Evolutionary conservation across 1,284 basidiomycete species (phyloP).

Genomic region (Ganoderma lucidum): DNA sequence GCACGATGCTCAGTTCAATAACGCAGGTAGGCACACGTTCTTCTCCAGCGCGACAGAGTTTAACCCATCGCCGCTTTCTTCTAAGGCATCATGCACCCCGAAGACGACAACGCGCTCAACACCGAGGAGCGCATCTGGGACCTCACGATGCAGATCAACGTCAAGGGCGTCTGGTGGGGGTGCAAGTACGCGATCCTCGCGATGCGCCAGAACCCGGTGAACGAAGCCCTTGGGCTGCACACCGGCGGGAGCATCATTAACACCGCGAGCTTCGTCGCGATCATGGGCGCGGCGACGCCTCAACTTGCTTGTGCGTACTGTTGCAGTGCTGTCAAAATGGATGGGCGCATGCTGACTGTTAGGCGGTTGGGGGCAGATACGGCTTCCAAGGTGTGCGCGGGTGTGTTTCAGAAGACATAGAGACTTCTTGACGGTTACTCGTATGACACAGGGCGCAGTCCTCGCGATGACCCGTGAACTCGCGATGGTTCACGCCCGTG

Average conservation of each 20-base stretch:
- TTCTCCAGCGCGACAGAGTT: background rate
- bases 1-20: constrained; percentile 76
- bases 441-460: constrained; percentile 81
- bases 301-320: constrained; percentile 87
- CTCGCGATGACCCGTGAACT: constrained; percentile 98
- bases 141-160: constrained; percentile 92
- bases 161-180: constrained; percentile 99
- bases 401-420: background rate
- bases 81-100: constrained; percentile 92
- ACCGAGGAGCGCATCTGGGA: constrained; percentile 98
- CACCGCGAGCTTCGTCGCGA: constrained; percentile 94
- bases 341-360: too few relatives aligned
- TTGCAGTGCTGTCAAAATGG: background rate
- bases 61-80: background rate
- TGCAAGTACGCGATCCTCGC: constrained; percentile 96
- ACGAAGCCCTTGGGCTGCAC: constrained; percentile 81
- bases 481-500: constrained; percentile 96
- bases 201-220: constrained; percentile 91
- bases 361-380: constrained; percentile 62
- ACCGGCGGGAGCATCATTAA: constrained; percentile 96
- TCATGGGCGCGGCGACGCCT: constrained; percentile 94
- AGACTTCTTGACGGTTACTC: background rate
- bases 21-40: constrained; percentile 65
- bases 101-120: constrained; percentile 93
- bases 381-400: constrained; percentile 73